Evolutionary conservation across 2,329 filamentous ascomycete species (phyloP).

Genomic region (Aspergillus costaricaensis): DNA sequence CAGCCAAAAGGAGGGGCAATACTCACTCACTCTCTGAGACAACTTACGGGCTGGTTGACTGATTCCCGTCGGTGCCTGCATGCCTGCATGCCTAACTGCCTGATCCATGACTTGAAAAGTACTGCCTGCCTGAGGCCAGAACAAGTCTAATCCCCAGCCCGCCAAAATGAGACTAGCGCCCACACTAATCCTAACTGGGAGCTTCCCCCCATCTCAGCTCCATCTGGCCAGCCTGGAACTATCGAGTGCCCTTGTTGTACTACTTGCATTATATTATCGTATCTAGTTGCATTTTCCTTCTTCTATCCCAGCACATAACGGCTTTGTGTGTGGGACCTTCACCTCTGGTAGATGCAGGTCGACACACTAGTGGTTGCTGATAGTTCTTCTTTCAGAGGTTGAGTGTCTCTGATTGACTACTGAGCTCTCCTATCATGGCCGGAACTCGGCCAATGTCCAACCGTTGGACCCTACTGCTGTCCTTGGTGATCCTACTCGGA

Average conservation of each 20-base stretch:
- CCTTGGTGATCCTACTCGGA: conserved; percentile 60
- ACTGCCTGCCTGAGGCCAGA: conserved; percentile 22
- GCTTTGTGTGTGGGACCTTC: conserved; percentile 16
- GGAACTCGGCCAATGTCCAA: conserved; percentile 54
- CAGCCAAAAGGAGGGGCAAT: conserved; percentile 18
- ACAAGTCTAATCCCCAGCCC: conserved; percentile 18
- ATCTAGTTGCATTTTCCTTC: background rate
- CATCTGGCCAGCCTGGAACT: conserved; percentile 38
- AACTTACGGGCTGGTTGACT: no score
- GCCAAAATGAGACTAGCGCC: conserved; percentile 16
- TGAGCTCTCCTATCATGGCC: conserved; percentile 49
- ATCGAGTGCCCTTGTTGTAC: conserved; percentile 3
- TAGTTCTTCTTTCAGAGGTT: conserved; percentile 30
- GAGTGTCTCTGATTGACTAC: conserved; percentile 36
- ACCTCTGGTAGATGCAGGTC: conserved; percentile 36
- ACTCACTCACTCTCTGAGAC: background rate
- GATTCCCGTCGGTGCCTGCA: conserved; percentile 1
- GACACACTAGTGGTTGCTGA: conserved; percentile 21
- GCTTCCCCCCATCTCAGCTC: conserved; percentile 28
- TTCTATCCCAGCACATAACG: background rate
- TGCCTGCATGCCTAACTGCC: conserved; percentile 25
- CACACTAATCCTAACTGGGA: conserved; percentile 19
- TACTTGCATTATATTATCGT: no score
- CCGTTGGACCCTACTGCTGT: conserved; percentile 66
- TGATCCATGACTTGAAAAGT: background rate